A percentile compares a stretch with the other conserved stretches of the same genome.
phyloP scores from a whole-genome alignment of 164 flowering plant genomes.

The Platanus orientalis region DNA sequence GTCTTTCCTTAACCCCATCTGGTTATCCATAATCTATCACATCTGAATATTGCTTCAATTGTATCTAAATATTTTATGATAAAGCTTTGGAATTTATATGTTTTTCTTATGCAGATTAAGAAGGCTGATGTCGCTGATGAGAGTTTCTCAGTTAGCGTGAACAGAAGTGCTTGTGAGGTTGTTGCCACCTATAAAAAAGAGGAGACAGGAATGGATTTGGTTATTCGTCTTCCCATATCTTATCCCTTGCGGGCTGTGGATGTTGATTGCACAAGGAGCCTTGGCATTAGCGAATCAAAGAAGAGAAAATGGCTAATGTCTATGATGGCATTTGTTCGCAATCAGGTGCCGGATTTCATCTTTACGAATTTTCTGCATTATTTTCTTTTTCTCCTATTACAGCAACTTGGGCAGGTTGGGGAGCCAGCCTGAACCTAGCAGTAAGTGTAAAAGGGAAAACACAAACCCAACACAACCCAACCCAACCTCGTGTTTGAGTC shows the following conservation, averaged over 20 bases:
- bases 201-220: constrained; percentile 92
- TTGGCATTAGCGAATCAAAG: constrained; percentile 89
- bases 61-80: neutral
- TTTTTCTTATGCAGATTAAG: constrained; percentile 65
- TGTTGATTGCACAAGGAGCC: constrained; percentile 80
- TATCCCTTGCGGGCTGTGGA: constrained; percentile 88
- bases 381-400: neutral
- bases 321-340: constrained; percentile 81
- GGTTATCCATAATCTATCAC: too few species aligned
- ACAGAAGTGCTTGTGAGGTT: constrained; percentile 84
- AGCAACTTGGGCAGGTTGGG: too few species aligned
- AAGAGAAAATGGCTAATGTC: constrained; percentile 95
- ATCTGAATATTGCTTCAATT: neutral
- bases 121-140: constrained; percentile 68
- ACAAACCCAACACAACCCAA: too few species aligned
- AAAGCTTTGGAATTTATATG: constrained; percentile 3
- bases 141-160: constrained; percentile 74
- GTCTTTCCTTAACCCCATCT: too few species aligned
- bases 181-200: constrained; percentile 95
- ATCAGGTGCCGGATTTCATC: constrained; percentile 60
- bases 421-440: too few species aligned
- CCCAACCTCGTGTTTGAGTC: too few species aligned
- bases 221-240: constrained; percentile 84
- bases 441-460: too few species aligned
- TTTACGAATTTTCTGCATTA: neutral